These are phyloP conservation scores for Trichoderma parareesei DNA, from an alignment of 495 filamentous ascomycete genomes.

Conservation along the genomic window DNA sequence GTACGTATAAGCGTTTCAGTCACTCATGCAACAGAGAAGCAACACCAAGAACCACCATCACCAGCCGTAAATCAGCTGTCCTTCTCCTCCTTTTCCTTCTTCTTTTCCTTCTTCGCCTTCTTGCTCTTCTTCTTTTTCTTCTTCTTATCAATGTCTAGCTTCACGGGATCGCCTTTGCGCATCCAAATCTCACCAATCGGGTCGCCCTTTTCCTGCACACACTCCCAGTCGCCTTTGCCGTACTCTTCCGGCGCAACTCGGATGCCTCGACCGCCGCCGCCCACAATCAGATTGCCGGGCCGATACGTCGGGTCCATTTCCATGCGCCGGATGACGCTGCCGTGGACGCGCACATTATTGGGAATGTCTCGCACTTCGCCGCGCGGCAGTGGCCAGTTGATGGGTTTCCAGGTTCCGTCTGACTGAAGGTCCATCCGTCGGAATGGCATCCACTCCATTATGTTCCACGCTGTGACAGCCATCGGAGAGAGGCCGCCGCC, in stretches of 20 bases:
- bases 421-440: slow-evolving; percentile 69
- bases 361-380: slow-evolving; percentile 81
- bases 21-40: background rate
- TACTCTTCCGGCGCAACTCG: slow-evolving; percentile 48
- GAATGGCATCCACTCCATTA: slow-evolving; percentile 84
- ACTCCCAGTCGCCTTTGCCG: slow-evolving; percentile 69
- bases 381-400: slow-evolving; percentile 69
- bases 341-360: slow-evolving; percentile 58
- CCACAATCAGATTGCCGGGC: slow-evolving; percentile 74
- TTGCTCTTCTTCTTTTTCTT: background rate
- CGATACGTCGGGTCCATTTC: slow-evolving; percentile 54
- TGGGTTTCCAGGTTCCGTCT: slow-evolving; percentile 74
- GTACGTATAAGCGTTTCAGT: background rate
- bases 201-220: slow-evolving; percentile 54
- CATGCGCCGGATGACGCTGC: slow-evolving; percentile 68
- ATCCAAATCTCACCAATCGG: slow-evolving; percentile 56
- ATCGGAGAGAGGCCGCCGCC: slow-evolving; percentile 48
- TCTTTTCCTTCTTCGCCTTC: background rate
- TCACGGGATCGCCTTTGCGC: slow-evolving; percentile 20
- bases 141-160: slow-evolving; percentile 12
- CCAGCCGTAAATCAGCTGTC: background rate
- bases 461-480: slow-evolving; percentile 64
- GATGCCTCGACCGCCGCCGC: slow-evolving; percentile 66
- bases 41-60: background rate
- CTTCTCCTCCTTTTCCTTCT: background rate